Evolutionary conservation across 768 basidiomycete species (phyloP).

Genomic region (Suillus placidus): DNA sequence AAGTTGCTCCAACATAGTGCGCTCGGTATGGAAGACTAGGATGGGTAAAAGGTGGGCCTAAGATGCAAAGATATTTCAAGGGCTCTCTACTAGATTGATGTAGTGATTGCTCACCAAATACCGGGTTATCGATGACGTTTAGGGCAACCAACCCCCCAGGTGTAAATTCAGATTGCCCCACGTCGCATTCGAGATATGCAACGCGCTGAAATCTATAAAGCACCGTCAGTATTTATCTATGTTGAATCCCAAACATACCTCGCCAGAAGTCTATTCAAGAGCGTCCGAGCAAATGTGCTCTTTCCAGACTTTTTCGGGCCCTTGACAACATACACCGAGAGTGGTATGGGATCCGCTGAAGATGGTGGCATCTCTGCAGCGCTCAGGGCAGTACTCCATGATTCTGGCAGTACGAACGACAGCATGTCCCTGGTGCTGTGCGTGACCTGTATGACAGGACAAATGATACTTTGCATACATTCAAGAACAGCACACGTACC

Average conservation of each 20-base stretch:
- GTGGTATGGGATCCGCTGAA: conserved; percentile 20
- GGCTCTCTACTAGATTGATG: not conserved
- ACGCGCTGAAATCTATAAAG: conserved; percentile 68
- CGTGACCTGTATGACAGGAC: conserved; percentile 28
- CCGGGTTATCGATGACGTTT: conserved; percentile 62
- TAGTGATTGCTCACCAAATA: conserved; percentile 60
- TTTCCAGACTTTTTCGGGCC: conserved; percentile 91
- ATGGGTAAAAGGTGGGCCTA: conserved; percentile 91
- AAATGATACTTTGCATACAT: conserved; percentile 20
- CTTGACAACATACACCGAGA: conserved; percentile 65
- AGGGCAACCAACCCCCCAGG: conserved; percentile 85
- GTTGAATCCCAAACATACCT: conserved; percentile 41
- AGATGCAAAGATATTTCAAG: not conserved
- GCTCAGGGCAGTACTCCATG: conserved; percentile 38
- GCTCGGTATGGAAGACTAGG: conserved; percentile 68
- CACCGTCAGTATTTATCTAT: conserved; percentile 2
- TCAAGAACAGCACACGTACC: conserved; percentile 55
- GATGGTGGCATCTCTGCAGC: conserved; percentile 5
- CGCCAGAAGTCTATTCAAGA: conserved; percentile 68
- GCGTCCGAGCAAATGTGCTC: conserved; percentile 78
- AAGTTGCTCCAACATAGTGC: conserved; percentile 81
- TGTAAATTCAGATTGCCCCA: conserved; percentile 94
- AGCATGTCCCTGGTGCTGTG: conserved; percentile 32
- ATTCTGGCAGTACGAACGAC: conserved; percentile 39
- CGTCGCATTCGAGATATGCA: conserved; percentile 89